phyloP scores from a whole-genome alignment of 345 rosid species.

The Corchorus olitorius region DNA sequence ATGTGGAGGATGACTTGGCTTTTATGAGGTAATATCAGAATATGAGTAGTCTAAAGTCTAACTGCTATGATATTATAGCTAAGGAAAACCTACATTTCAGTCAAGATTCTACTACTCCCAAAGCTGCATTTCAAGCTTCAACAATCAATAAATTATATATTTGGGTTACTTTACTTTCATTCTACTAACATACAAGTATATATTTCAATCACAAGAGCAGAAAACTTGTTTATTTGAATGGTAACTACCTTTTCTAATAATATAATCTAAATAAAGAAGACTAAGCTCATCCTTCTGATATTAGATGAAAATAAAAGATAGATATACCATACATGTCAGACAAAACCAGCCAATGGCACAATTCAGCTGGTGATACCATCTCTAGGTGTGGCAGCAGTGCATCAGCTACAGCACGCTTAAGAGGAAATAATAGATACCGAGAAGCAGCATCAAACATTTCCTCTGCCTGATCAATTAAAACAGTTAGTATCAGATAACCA shows the following conservation, averaged over 20 bases:
- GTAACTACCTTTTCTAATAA: neutral
- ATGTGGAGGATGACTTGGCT: neutral
- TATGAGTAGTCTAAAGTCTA: neutral
- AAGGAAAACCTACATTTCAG: neutral
- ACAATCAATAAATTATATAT: neutral
- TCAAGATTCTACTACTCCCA: neutral
- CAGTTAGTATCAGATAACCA: slow-evolving; percentile 12
- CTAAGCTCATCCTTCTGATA: neutral
- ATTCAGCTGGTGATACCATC: slow-evolving; percentile 76
- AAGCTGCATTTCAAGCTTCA: neutral
- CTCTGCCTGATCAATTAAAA: slow-evolving; percentile 63
- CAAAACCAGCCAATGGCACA: slow-evolving; percentile 86
- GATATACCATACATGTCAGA: slow-evolving; percentile 76
- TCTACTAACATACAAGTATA: neutral
- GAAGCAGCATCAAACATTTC: slow-evolving; percentile 98
- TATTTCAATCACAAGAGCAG: neutral
- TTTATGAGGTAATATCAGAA: neutral
- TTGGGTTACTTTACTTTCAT: neutral
- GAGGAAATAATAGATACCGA: slow-evolving; percentile 87
- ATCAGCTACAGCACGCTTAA: slow-evolving; percentile 96
- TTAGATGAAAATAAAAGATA: slow-evolving; percentile 12
- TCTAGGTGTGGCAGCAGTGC: slow-evolving; percentile 79
- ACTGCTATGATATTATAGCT: neutral
- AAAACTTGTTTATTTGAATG: neutral
- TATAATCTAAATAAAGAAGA: neutral